A percentile compares a stretch with the other conserved stretches of the same genome.
Conservation (phyloP, 1,284 basidiomycete species). For the Melampsora americana region DNA sequence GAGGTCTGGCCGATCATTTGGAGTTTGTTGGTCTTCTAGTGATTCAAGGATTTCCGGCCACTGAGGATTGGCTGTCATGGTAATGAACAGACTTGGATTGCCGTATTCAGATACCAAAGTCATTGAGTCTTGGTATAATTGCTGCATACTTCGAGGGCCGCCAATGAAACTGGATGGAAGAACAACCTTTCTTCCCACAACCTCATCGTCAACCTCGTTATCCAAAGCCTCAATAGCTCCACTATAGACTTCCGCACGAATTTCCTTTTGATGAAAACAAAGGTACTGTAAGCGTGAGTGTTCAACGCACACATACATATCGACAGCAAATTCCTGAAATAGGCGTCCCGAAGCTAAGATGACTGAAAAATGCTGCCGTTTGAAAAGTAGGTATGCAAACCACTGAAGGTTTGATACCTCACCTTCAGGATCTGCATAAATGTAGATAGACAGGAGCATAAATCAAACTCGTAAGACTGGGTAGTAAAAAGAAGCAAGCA, state of each 20-base stretch:
- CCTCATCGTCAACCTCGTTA: too few relatives aligned
- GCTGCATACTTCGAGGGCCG: conserved; percentile 53
- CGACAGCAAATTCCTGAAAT: background rate
- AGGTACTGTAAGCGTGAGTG: background rate
- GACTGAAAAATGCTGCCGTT: background rate
- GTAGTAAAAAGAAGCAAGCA: too few relatives aligned
- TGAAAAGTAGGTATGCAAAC: background rate
- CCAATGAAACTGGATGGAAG: conserved; percentile 55
- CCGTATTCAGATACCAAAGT: conserved; percentile 53
- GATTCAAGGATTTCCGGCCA: background rate
- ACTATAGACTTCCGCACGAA: background rate
- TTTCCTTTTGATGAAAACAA: background rate
- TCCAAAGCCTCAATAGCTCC: background rate
- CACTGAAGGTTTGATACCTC: background rate
- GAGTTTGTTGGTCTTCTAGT: background rate
- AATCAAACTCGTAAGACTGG: too few relatives aligned
- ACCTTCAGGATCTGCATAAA: background rate
- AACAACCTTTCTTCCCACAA: conserved; percentile 41
- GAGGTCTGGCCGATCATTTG: background rate
- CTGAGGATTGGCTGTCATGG: conserved; percentile 56
- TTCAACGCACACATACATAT: conserved; percentile 5
- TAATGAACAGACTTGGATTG: conserved; percentile 56
- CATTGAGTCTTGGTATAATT: conserved; percentile 55
- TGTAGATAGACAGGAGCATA: too few relatives aligned
- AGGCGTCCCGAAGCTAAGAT: background rate